Evolutionary conservation across 805 yeast species (phyloP).

Genomic region (Wickerhamomyces queroliae): DNA sequence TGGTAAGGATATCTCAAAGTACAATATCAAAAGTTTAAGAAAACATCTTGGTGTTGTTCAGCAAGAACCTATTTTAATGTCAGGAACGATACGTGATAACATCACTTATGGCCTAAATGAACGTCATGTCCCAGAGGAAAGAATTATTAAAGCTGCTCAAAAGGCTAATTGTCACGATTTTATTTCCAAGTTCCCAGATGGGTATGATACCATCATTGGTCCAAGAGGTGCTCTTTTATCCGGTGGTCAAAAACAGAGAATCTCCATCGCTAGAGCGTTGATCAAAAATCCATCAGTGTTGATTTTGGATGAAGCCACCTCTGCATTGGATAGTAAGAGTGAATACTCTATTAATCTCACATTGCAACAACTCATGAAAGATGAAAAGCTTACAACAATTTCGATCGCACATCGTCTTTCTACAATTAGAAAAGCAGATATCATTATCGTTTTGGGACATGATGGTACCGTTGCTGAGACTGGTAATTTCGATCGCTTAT

Average conservation of each 20-base stretch:
- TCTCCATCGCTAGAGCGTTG: conserved; percentile 83
- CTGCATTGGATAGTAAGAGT: conserved; percentile 76
- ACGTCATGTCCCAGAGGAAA: conserved; percentile 41
- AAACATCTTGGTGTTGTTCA: conserved; percentile 64
- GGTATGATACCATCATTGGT: conserved; percentile 61
- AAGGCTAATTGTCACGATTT: conserved; percentile 56
- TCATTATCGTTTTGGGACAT: conserved; percentile 75
- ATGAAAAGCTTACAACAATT: conserved; percentile 67
- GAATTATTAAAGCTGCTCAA: conserved; percentile 40
- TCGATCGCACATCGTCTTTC: conserved; percentile 92
- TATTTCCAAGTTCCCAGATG: conserved; percentile 53
- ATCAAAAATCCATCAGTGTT: conserved; percentile 68
- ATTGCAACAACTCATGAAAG: conserved; percentile 52
- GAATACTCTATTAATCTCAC: conserved; percentile 77
- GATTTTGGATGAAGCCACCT: conserved; percentile 83
- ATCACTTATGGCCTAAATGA: conserved; percentile 56
- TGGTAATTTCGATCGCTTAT: conserved; percentile 57
- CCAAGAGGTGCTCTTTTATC: conserved; percentile 66
- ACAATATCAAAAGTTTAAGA: conserved; percentile 50
- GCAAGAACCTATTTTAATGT: conserved; percentile 72
- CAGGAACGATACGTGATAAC: conserved; percentile 78
- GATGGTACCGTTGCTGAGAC: conserved; percentile 79
- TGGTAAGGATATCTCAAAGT: conserved; percentile 42
- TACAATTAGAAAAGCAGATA: conserved; percentile 81
- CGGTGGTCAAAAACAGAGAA: conserved; percentile 91